Evolutionary conservation across 495 filamentous ascomycete genomes (phyloP).

Genomic region (Xylaria telfairii): DNA sequence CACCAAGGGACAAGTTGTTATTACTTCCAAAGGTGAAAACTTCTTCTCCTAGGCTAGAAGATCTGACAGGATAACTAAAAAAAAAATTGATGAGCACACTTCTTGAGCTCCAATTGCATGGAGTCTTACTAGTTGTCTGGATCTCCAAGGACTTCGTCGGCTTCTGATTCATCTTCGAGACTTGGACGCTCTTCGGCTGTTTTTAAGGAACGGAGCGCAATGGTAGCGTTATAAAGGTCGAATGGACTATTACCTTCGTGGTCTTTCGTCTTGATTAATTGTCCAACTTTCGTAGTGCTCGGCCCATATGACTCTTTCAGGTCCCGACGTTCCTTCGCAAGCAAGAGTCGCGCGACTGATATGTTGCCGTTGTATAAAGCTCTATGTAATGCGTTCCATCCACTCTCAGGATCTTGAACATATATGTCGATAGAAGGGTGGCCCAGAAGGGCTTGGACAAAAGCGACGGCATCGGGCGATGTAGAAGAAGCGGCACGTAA

Average conservation of each 20-base stretch:
- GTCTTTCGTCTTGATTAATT: constrained; percentile 93
- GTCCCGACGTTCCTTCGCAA: constrained; percentile 75
- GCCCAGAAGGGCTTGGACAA: constrained; percentile 77
- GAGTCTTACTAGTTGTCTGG: constrained; percentile 33
- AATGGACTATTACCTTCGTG: constrained; percentile 93
- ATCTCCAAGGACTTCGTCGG: constrained; percentile 40
- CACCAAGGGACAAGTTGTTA: constrained; percentile 89
- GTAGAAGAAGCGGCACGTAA: constrained; percentile 82
- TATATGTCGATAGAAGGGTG: constrained; percentile 87
- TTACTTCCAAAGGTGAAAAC: constrained; percentile 93
- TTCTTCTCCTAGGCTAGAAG: constrained; percentile 72
- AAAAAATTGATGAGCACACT: constrained; percentile 16
- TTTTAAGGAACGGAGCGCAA: constrained; percentile 63
- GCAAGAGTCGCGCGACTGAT: constrained; percentile 78
- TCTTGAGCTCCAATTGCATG: not conserved
- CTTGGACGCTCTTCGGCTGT: constrained; percentile 31
- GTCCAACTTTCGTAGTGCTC: constrained; percentile 54
- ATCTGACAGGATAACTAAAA: constrained; percentile 33
- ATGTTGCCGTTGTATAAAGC: constrained; percentile 93
- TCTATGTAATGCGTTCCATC: constrained; percentile 93
- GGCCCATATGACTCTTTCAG: constrained; percentile 59
- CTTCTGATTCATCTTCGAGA: constrained; percentile 48
- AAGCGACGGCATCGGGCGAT: constrained; percentile 67
- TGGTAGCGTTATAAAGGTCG: constrained; percentile 85
- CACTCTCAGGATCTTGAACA: constrained; percentile 85